Percentiles rank a stretch among this genome's conserved stretches.
Evolutionary conservation across 2,329 filamentous ascomycete genomes (phyloP).

Genomic region (Aspergillus sergii): DNA sequence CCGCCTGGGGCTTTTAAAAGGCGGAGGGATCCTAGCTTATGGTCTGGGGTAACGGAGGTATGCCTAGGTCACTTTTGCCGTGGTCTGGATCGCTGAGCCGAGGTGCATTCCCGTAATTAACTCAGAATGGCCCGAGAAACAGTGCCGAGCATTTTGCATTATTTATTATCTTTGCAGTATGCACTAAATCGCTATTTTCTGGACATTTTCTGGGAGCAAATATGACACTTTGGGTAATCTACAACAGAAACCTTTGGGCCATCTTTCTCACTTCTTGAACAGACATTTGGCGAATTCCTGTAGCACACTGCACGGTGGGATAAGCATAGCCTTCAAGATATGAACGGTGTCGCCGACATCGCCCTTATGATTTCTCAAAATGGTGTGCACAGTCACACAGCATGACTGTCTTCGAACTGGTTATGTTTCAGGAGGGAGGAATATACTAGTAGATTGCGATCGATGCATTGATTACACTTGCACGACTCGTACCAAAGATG

Average conservation of each 20-base stretch:
- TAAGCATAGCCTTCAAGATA: neutral
- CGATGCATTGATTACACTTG: neutral
- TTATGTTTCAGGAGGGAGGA: neutral
- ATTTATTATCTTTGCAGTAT: neutral
- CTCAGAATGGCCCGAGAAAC: neutral
- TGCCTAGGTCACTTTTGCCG: conserved; percentile 3
- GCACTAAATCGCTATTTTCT: neutral
- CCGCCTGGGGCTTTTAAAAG: neutral
- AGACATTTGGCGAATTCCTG: neutral
- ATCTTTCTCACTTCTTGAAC: neutral
- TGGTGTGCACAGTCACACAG: neutral
- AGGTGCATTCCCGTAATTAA: conserved; percentile 4
- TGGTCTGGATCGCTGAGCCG: conserved; percentile 12
- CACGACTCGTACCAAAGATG: neutral
- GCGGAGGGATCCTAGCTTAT: neutral
- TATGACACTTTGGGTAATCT: neutral
- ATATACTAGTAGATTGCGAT: neutral
- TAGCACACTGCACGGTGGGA: neutral
- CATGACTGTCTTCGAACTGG: neutral
- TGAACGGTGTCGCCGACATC: no score
- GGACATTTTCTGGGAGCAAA: neutral
- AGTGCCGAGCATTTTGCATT: neutral
- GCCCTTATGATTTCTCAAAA: neutral
- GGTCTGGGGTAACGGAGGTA: neutral
- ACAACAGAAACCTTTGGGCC: neutral